These are phyloP conservation scores for Carpinus fangiana DNA, from an alignment of 306 rosid species.

Conservation along the genomic window DNA sequence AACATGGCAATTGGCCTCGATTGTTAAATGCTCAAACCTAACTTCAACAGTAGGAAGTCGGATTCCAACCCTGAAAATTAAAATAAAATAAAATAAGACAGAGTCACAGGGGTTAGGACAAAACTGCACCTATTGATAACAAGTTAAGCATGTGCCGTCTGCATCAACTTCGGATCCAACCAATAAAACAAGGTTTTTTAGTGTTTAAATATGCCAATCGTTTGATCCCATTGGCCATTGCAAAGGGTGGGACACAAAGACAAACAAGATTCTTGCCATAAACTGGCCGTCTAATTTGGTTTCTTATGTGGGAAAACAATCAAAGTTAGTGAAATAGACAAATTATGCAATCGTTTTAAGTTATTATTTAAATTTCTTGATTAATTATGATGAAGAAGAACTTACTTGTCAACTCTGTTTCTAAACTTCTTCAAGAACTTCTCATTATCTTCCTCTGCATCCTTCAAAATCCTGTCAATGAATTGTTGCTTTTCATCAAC, in stretches of 20 bases:
- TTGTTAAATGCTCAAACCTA: constrained; percentile 64
- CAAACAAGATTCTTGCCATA: no score
- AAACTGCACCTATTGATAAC: neutral
- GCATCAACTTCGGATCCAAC: neutral
- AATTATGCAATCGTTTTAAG: no score
- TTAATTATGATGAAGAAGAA: neutral
- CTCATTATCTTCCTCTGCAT: constrained; percentile 91
- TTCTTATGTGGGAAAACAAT: no score
- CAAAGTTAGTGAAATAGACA: no score
- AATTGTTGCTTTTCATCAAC: constrained; percentile 66
- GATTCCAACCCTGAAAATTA: constrained; percentile 77
- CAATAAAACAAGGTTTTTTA: no score
- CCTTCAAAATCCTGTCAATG: constrained; percentile 73
- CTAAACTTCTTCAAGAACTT: constrained; percentile 69
- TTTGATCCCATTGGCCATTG: no score
- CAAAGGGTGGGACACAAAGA: no score
- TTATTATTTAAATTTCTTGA: no score
- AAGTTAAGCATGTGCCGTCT: no score
- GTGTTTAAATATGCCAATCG: no score
- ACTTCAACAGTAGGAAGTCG: constrained; percentile 83
- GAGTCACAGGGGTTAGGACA: no score
- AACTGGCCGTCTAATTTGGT: no score
- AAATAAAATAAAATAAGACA: neutral
- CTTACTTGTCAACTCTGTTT: constrained; percentile 69
- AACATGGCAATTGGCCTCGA: constrained; percentile 73